These are phyloP conservation scores for Rhodotorula taiwanensis DNA, from an alignment of 768 basidiomycete genomes.

Conservation along the genomic window DNA sequence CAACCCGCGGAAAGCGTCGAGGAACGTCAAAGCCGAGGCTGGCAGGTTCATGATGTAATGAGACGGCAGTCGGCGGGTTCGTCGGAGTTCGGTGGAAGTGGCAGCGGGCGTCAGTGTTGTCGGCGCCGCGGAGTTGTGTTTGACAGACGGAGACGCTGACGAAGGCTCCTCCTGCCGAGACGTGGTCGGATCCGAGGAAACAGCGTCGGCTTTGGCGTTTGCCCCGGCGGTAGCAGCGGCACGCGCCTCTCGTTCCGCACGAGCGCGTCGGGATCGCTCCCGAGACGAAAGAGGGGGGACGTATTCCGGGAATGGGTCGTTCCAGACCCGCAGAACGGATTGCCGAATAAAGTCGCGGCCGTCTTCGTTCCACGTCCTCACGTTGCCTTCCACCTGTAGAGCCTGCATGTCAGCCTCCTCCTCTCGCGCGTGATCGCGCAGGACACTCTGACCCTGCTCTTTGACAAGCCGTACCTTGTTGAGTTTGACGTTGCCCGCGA, in stretches of 20 bases:
- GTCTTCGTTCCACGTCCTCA: conserved; percentile 71
- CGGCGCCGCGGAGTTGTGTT: neutral
- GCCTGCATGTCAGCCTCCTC: no score
- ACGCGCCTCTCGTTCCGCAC: neutral
- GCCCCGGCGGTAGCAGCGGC: neutral
- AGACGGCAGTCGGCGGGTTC: conserved; percentile 55
- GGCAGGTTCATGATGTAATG: conserved; percentile 99
- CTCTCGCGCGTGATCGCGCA: no score
- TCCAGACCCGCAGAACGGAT: conserved; percentile 53
- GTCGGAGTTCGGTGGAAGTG: neutral
- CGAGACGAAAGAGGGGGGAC: conserved; percentile 13
- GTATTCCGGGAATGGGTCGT: conserved; percentile 59
- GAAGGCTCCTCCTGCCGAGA: neutral
- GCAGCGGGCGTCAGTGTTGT: no score
- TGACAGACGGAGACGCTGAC: neutral
- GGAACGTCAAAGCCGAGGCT: conserved; percentile 78
- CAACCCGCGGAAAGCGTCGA: conserved; percentile 78
- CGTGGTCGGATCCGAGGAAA: no score
- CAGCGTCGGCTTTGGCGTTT: no score
- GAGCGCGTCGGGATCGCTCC: conserved; percentile 22
- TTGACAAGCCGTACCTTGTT: conserved; percentile 83
- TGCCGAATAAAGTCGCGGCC: conserved; percentile 75
- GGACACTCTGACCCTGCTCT: no score
- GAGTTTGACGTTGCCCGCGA: conserved; percentile 61
- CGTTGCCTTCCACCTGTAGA: conserved; percentile 60